Evolutionary conservation across 305 asterid species (phyloP).

Genomic region (Fraxinus xanthoxyloides): DNA sequence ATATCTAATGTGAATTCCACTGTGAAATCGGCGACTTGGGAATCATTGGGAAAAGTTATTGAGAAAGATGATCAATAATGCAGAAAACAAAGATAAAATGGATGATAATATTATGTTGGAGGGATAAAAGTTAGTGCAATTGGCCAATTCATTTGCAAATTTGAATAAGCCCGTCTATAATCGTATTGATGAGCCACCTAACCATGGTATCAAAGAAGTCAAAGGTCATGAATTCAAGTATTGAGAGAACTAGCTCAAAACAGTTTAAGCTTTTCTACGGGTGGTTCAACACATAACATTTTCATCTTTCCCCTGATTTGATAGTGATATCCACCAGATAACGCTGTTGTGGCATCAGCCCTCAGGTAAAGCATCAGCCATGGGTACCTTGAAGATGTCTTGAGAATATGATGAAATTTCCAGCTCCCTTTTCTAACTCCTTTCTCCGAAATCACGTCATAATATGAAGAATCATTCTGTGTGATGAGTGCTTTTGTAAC

Average conservation of each 20-base stretch:
- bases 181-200: background rate
- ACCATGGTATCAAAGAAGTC: background rate
- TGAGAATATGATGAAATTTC: constrained; percentile 44
- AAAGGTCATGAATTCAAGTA: background rate
- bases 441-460: constrained; percentile 49
- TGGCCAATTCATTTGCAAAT: constrained; percentile 22
- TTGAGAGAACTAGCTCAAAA: background rate
- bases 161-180: constrained; percentile 2
- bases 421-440: constrained; percentile 49
- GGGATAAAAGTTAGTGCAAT: background rate
- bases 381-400: constrained; percentile 55
- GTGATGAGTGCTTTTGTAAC: constrained; percentile 10
- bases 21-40: constrained; percentile 52
- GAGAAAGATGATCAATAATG: background rate
- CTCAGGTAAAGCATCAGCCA: constrained; percentile 59
- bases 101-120: background rate
- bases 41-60: constrained; percentile 19
- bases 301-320: constrained; percentile 52
- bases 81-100: constrained; percentile 9
- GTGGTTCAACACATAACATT: constrained; percentile 26
- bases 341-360: constrained; percentile 52
- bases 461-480: constrained; percentile 29
- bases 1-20: constrained; percentile 54
- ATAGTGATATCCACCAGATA: constrained; percentile 65
- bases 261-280: background rate